A percentile compares a stretch with the other conserved stretches of the same genome.
Evolutionary conservation across 257 asterid genomes (phyloP).

Genomic region (Solanum neorickii): DNA sequence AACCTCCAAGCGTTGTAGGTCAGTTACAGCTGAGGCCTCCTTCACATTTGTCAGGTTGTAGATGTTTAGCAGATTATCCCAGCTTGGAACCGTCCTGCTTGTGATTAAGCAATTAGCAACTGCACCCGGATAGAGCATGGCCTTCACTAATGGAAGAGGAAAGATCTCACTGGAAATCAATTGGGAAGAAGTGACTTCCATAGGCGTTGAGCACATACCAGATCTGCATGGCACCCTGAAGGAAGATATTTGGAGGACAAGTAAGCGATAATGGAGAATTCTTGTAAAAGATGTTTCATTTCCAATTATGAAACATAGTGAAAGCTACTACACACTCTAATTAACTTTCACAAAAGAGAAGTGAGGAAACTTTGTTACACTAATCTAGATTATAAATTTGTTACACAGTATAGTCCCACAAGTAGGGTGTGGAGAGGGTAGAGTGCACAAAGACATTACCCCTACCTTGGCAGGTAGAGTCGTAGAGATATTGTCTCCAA

Average conservation of each 20-base stretch:
- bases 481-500: background rate
- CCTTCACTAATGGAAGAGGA: slow-evolving; percentile 78
- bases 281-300: background rate
- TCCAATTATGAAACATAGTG: background rate
- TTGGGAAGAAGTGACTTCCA: slow-evolving; percentile 84
- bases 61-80: slow-evolving; percentile 51
- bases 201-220: slow-evolving; percentile 77
- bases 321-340: background rate
- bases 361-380: background rate
- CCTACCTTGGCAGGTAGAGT: background rate
- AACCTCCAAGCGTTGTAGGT: slow-evolving; percentile 91
- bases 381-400: background rate
- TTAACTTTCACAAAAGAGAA: background rate
- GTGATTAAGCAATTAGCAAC: slow-evolving; percentile 37
- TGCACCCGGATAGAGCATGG: slow-evolving; percentile 92
- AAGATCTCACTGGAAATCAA: slow-evolving; percentile 72
- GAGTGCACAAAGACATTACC: background rate
- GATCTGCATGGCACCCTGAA: slow-evolving; percentile 89
- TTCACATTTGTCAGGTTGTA: slow-evolving; percentile 72
- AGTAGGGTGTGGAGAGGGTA: background rate
- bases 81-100: slow-evolving; percentile 52
- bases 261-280: background rate
- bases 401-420: background rate
- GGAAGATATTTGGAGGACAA: background rate
- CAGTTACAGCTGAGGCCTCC: slow-evolving; percentile 64